Base-by-base conservation (phyloP, 306 rosid species). In the Vachellia pachyceras region DNA sequence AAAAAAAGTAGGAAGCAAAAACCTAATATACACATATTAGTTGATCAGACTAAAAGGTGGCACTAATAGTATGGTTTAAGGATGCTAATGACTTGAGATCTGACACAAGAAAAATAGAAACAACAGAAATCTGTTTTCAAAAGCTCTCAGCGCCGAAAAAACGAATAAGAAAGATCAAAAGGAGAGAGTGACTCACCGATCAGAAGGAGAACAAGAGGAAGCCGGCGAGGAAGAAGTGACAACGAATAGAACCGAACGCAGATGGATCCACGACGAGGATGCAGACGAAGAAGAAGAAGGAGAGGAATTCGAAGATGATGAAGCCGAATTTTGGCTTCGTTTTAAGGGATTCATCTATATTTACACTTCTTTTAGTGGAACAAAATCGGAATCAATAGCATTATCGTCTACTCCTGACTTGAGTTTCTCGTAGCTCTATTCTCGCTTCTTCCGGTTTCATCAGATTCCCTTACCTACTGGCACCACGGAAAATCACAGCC, bases 241-340 rank as follows among this genome's bases (percentile, higher is more conserved):
- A 76, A 96, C 93, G 79, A 96, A 92, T 77, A 96, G 89, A 90
- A 94, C 99, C 92, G 99, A 96, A 88, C 99, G 97, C 91, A 96
- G 88, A 79, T 90, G 97, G 91, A 96, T 90, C 99, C 99, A 95
- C 82, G 99, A 95, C 52, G 94, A 94, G 20, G 93, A 86, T 22
- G 93, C 81, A 2, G 97, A 82, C 10, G 89, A 84, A 20, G 87
- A 79, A 76, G 92, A n/a, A n/a, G n/a, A n/a, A n/a, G n/a, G 85
- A 37, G 98, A 87, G 0, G 94, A 87, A 86, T 90, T 87, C 57
- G 98, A 91, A 76, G 98, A 84, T 69, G 99, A 85, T 74, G 97
- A 69, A 49, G 91, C 84, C 74, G 98, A 90, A 94, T 92, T 91
- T 77, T 83, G 90, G 86, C 95, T 87, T 91, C 97, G 94, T 85